Conservation (phyloP, 768 basidiomycete genomes). For the Artomyces pyxidatus region DNA sequence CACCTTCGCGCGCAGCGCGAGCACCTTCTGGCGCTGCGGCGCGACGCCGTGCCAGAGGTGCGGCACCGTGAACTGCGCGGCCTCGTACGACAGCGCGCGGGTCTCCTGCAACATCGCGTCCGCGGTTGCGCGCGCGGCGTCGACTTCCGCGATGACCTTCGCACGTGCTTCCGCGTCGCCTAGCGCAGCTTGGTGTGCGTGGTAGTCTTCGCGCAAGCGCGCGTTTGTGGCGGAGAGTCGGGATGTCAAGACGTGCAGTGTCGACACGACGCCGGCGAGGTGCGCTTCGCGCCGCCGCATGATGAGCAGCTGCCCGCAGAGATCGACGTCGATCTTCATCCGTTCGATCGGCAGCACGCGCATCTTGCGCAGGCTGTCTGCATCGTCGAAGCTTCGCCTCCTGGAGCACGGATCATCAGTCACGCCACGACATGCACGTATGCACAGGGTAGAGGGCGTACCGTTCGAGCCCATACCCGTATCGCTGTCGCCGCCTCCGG, state of each 20-base stretch:
- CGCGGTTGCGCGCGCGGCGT: slow-evolving; percentile 39
- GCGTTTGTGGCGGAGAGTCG: slow-evolving; percentile 49
- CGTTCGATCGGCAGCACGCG: slow-evolving; percentile 47
- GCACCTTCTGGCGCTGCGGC: slow-evolving; percentile 52
- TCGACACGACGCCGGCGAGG: slow-evolving; percentile 52
- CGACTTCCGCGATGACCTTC: slow-evolving; percentile 43
- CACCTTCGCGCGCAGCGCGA: slow-evolving; percentile 57
- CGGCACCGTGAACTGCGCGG: slow-evolving; percentile 55
- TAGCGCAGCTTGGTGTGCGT: slow-evolving; percentile 41
- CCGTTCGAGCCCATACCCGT: too few species aligned
- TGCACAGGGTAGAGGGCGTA: too few species aligned
- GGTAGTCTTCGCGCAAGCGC: slow-evolving; percentile 50
- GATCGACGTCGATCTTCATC: slow-evolving; percentile 74
- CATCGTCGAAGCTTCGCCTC: slow-evolving; percentile 62
- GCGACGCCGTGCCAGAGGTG: slow-evolving; percentile 62
- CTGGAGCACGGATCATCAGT: too few species aligned
- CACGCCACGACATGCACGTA: too few species aligned
- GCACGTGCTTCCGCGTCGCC: slow-evolving; percentile 37
- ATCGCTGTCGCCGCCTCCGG: too few species aligned
- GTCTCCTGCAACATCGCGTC: slow-evolving; percentile 53
- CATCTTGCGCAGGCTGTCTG: slow-evolving; percentile 38
- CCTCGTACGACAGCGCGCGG: slow-evolving; percentile 63
- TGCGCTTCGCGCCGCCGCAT: slow-evolving; percentile 63
- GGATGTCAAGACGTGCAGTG: slow-evolving; percentile 41
- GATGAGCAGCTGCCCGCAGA: slow-evolving; percentile 66